Conservation (phyloP, 2,329 filamentous ascomycete genomes). For the Fusarium sororula region DNA sequence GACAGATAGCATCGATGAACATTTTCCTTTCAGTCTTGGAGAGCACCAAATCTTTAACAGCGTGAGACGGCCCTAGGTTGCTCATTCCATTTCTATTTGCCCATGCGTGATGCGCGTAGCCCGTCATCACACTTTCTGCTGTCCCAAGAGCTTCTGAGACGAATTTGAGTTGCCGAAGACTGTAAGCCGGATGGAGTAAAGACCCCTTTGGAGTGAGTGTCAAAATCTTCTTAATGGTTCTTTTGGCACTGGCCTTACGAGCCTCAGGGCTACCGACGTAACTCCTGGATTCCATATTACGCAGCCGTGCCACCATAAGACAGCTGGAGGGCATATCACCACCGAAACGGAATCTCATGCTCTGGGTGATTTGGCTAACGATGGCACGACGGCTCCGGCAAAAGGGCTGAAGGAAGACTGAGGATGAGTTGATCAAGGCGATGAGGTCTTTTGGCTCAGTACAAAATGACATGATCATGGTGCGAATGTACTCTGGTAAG, state of each 20-base stretch:
- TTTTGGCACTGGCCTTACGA: no score
- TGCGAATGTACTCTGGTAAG: not conserved
- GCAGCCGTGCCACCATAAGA: not conserved
- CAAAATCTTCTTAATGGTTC: not conserved
- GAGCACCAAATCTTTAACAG: no score
- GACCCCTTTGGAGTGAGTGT: not conserved
- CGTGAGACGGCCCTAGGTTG: no score
- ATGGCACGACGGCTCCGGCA: not conserved
- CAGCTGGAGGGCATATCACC: not conserved
- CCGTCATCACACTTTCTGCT: not conserved
- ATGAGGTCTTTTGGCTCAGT: not conserved
- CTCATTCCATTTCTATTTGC: no score
- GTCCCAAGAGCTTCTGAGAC: not conserved
- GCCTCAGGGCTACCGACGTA: rapidly evolving
- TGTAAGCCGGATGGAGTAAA: not conserved
- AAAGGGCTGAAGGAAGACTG: not conserved
- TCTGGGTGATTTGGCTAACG: not conserved
- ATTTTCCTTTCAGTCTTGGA: no score
- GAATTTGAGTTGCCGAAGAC: not conserved
- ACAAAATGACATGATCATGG: not conserved
- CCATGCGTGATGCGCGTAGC: not conserved
- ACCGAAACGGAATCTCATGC: not conserved
- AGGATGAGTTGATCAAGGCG: not conserved
- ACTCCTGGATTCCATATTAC: not conserved
- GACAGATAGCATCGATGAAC: no score